Evolutionary conservation across 2,329 filamentous ascomycete genomes (phyloP).

Genomic region (Colletotrichum cordylinicola): DNA sequence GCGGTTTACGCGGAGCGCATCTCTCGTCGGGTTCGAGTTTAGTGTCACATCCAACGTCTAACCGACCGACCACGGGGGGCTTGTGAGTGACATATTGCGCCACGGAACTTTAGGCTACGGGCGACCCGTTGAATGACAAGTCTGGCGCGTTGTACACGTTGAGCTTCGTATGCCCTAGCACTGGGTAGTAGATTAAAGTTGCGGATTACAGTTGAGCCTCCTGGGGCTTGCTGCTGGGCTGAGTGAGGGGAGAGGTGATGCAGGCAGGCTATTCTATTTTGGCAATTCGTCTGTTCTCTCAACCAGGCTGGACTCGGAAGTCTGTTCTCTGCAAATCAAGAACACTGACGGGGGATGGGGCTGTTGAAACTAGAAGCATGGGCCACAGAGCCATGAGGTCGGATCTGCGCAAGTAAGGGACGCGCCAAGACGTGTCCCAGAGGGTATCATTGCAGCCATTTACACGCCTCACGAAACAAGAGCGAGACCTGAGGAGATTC

Average conservation of each 20-base stretch:
- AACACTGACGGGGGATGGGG: neutral
- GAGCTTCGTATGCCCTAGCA: neutral
- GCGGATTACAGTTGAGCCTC: neutral
- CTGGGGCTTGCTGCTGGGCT: neutral
- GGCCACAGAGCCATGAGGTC: neutral
- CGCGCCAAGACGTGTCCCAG: conserved; percentile 1
- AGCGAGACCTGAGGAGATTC: conserved; percentile 10
- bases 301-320: neutral
- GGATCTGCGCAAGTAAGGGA: conserved; percentile 1
- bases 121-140: neutral
- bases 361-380: conserved; percentile 13
- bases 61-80: neutral
- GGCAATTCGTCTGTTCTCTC: conserved; percentile 5
- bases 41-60: neutral
- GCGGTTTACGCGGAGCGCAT: conserved; percentile 9
- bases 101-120: neutral
- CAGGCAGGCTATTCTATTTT: neutral
- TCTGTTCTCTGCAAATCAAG: neutral
- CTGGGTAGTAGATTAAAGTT: neutral
- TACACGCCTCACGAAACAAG: conserved; percentile 10
- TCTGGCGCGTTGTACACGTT: neutral
- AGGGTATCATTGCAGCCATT: conserved; percentile 4
- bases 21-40: neutral
- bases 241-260: neutral
- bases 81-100: neutral